Conservation (phyloP, 139 green algal genomes). For the Ettlia oleoabundans region DNA sequence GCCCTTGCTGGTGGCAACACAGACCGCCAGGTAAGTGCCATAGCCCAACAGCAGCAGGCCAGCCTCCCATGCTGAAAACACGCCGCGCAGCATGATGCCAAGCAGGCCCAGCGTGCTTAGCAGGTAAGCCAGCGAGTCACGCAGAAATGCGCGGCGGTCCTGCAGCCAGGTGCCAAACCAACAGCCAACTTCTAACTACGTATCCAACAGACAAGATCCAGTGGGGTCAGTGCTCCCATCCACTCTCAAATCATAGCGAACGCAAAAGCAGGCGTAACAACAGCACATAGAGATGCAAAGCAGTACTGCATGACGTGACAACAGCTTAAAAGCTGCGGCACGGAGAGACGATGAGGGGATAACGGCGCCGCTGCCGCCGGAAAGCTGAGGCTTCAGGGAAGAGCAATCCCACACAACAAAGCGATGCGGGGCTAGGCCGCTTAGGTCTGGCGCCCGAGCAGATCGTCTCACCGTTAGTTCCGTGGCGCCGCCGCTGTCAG, state of each 20-base stretch:
- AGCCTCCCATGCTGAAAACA: constrained; percentile 28
- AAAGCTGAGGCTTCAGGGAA: no score
- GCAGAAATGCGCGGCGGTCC: constrained; percentile 43
- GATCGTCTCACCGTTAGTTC: neutral
- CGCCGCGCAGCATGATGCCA: constrained; percentile 36
- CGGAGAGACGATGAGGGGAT: no score
- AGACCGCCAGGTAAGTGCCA: constrained; percentile 39
- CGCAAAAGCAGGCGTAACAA: neutral
- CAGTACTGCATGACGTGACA: neutral
- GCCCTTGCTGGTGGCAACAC: constrained; percentile 25
- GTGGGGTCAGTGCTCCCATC: no score
- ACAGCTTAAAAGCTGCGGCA: no score
- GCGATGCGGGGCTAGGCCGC: no score
- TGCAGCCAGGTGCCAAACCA: neutral
- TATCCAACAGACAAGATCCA: neutral
- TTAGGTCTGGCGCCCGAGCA: no score
- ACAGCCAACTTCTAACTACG: neutral
- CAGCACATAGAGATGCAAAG: neutral
- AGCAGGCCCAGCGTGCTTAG: constrained; percentile 42
- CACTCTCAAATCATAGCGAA: no score
- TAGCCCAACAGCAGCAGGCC: constrained; percentile 43
- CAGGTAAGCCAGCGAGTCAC: constrained; percentile 51
- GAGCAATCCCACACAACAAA: no score
- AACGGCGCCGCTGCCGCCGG: no score
- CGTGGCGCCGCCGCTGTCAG: neutral